phyloP scores from a whole-genome alignment of 2,329 filamentous ascomycete species.

The Colletotrichum agaves region DNA sequence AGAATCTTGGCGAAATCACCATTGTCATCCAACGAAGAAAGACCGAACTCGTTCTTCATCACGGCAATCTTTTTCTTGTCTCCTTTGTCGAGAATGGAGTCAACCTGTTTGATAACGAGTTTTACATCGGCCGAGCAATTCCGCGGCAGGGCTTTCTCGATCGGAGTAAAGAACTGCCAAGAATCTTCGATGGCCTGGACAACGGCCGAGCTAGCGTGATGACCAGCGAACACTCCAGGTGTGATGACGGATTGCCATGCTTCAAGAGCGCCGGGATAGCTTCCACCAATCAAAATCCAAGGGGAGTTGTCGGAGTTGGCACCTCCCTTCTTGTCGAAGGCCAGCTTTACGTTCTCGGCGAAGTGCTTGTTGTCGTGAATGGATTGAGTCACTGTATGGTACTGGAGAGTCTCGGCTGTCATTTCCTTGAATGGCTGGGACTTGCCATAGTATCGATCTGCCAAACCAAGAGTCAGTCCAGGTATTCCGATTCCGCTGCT shows the following conservation, averaged over 20 bases:
- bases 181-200: slow-evolving; percentile 58
- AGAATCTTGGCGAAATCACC: slow-evolving; percentile 23
- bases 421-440: slow-evolving; percentile 27
- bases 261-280: slow-evolving; percentile 61
- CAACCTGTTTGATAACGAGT: slow-evolving; percentile 58
- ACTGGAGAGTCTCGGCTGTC: slow-evolving; percentile 35
- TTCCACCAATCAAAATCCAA: slow-evolving; percentile 63
- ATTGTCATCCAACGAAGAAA: slow-evolving; percentile 14
- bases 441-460: slow-evolving; percentile 33
- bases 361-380: slow-evolving; percentile 34
- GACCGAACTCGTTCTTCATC: slow-evolving; percentile 31
- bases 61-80: slow-evolving; percentile 1
- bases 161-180: slow-evolving; percentile 60
- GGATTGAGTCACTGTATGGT: slow-evolving; percentile 27
- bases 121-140: slow-evolving; percentile 59
- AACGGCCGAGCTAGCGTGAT: slow-evolving; percentile 60
- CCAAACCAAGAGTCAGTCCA: neutral
- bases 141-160: slow-evolving; percentile 46
- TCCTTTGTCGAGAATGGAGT: slow-evolving; percentile 48
- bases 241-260: slow-evolving; percentile 58
- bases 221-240: slow-evolving; percentile 62
- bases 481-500: neutral
- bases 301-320: slow-evolving; percentile 54
- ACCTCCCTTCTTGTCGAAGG: slow-evolving; percentile 47
- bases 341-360: slow-evolving; percentile 47